Evolutionary conservation across 108 stramenopile species (phyloP).

Genomic region (Skeletonema menzelii): DNA sequence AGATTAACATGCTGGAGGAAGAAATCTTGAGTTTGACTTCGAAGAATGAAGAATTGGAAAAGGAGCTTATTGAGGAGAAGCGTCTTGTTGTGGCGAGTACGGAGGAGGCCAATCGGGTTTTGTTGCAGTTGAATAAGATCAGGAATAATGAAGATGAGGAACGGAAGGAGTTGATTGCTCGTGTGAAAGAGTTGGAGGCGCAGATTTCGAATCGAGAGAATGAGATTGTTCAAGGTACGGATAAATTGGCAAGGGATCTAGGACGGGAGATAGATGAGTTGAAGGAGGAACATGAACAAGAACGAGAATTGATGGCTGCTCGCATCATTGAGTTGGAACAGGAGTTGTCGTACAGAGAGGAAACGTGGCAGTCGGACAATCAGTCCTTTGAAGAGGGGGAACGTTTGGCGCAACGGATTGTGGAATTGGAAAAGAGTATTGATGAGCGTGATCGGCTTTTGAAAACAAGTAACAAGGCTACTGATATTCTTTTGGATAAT

Average conservation of each 20-base stretch:
- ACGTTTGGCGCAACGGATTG: constrained; percentile 19
- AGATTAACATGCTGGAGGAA: constrained; percentile 31
- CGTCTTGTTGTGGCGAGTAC: constrained; percentile 29
- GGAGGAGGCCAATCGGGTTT: constrained; percentile 37
- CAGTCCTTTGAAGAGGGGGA: constrained; percentile 16
- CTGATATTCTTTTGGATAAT: constrained; percentile 38
- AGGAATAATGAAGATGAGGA: constrained; percentile 34
- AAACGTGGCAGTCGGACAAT: constrained; percentile 6
- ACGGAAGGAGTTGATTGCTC: constrained; percentile 14
- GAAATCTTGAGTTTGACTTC: constrained; percentile 12
- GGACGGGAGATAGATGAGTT: constrained; percentile 20
- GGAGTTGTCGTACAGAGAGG: constrained; percentile 17
- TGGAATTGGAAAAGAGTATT: constrained; percentile 24
- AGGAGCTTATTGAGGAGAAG: constrained; percentile 39
- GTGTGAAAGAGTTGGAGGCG: constrained; percentile 40
- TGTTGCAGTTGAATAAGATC: constrained; percentile 37
- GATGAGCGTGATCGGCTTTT: constrained; percentile 35
- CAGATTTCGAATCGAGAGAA: constrained; percentile 27
- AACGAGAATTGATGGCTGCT: constrained; percentile 29
- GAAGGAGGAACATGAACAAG: constrained; percentile 29
- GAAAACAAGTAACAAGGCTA: constrained; percentile 43
- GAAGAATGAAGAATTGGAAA: constrained; percentile 35
- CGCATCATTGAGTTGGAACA: constrained; percentile 39
- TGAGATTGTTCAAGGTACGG: constrained; percentile 13
- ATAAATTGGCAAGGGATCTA: constrained; percentile 12